These are phyloP conservation scores for Candida vartiovaarae DNA, from an alignment of 805 yeast species.

Conservation along the genomic window DNA sequence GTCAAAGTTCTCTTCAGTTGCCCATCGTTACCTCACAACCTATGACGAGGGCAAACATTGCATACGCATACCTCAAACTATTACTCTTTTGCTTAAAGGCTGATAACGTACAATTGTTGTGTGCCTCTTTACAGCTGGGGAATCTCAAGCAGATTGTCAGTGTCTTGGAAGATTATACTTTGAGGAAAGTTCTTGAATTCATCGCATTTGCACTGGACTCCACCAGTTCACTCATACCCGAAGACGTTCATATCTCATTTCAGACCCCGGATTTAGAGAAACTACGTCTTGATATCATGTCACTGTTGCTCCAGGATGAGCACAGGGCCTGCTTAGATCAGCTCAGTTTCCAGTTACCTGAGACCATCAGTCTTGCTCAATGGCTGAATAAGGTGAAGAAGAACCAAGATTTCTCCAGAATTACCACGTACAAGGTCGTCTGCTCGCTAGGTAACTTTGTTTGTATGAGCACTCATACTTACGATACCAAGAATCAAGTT, in stretches of 20 bases:
- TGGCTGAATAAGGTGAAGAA: constrained; percentile 6
- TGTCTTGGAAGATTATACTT: constrained; percentile 2
- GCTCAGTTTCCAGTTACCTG: background rate
- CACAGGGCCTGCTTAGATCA: background rate
- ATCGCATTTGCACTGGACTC: constrained; percentile 6
- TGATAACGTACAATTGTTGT: constrained; percentile 1
- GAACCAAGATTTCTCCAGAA: background rate
- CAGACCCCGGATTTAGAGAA: constrained; percentile 13
- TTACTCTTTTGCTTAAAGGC: constrained; percentile 3
- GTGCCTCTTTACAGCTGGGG: constrained; percentile 6
- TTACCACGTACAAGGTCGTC: constrained; percentile 20
- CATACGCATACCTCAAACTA: constrained; percentile 5
- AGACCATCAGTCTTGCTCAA: background rate
- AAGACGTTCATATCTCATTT: constrained; percentile 7
- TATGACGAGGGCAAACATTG: constrained; percentile 5
- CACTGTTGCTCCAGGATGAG: background rate
- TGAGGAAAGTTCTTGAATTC: constrained; percentile 9
- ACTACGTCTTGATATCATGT: constrained; percentile 9
- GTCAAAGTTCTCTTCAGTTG: constrained; percentile 5
- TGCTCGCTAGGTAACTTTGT: constrained; percentile 33
- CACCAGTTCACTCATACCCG: background rate
- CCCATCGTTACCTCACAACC: constrained; percentile 5
- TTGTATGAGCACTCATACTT: constrained; percentile 29
- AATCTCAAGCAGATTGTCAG: background rate
- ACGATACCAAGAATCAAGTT: constrained; percentile 11